phyloP scores from a whole-genome alignment of 2,329 filamentous ascomycete genomes.

The Diaporthe sp. region DNA sequence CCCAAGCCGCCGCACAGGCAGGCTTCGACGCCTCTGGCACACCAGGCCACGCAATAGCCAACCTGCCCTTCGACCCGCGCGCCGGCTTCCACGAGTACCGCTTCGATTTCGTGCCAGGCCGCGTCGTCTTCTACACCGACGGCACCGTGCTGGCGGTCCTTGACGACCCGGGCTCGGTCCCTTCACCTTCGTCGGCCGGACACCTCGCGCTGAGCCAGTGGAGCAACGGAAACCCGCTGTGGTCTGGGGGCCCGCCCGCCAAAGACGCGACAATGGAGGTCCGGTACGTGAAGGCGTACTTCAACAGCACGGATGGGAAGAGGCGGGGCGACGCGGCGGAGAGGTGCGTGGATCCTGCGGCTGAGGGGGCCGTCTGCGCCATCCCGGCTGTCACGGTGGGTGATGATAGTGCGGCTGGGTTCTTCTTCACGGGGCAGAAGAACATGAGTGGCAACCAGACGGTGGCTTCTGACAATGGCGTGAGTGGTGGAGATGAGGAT shows the following conservation, averaged over 20 bases:
- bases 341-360: conserved; percentile 54
- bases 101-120: conserved; percentile 75
- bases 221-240: conserved; percentile 79
- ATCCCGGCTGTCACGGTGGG: conserved; percentile 59
- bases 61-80: conserved; percentile 75
- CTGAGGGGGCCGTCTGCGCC: conserved; percentile 54
- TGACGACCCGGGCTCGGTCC: conserved; percentile 63
- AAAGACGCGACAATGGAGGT: conserved; percentile 72
- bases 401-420: conserved; percentile 47
- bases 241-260: conserved; percentile 77
- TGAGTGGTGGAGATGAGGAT: conserved; percentile 21
- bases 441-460: conserved; percentile 63
- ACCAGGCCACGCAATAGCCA: conserved; percentile 59
- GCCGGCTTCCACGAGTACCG: conserved; percentile 80
- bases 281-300: conserved; percentile 81
- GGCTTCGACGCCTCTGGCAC: conserved; percentile 73
- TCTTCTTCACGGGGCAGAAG: conserved; percentile 60
- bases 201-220: conserved; percentile 79
- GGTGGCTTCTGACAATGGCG: conserved; percentile 41
- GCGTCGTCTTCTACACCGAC: conserved; percentile 78
- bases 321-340: conserved; percentile 50
- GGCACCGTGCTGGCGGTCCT: conserved; percentile 66
- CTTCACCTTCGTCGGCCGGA: conserved; percentile 62
- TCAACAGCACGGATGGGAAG: conserved; percentile 71
- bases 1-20: conserved; percentile 63